phyloP scores from a whole-genome alignment of 208 protist species.

The Zelonia costaricensis region DNA sequence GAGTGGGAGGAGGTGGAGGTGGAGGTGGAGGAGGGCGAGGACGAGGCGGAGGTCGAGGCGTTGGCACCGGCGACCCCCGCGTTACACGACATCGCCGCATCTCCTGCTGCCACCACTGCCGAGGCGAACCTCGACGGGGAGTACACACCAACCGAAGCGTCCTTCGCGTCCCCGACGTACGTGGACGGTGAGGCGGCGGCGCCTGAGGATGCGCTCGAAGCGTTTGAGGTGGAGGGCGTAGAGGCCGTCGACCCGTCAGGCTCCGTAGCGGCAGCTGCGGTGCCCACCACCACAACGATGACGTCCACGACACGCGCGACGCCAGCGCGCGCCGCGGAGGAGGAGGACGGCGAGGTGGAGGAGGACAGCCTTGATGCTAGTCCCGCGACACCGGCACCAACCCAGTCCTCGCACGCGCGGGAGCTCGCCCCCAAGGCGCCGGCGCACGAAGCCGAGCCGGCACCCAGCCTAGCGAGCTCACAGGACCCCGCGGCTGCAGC shows the following conservation, averaged over 20 bases:
- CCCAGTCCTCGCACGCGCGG: too few relatives aligned
- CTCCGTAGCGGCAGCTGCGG: neutral
- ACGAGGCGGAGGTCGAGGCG: neutral
- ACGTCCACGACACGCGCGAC: neutral
- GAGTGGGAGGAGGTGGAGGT: slow-evolving; percentile 28
- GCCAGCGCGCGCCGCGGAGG: neutral
- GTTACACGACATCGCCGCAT: too few relatives aligned
- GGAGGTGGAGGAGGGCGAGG: slow-evolving; percentile 13
- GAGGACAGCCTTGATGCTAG: too few relatives aligned
- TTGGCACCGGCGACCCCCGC: neutral
- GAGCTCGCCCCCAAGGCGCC: too few relatives aligned
- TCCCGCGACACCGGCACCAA: too few relatives aligned
- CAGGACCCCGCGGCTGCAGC: neutral
- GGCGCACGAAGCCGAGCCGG: neutral
- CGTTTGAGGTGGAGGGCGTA: neutral
- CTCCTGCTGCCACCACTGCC: too few relatives aligned
- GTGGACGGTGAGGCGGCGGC: too few relatives aligned
- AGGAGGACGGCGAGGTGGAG: neutral
- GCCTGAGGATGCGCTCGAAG: too few relatives aligned
- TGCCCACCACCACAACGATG: neutral
- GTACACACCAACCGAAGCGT: too few relatives aligned
- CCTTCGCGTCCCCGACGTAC: too few relatives aligned
- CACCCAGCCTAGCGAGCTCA: neutral
- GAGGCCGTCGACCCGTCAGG: neutral
- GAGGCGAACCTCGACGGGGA: too few relatives aligned